A percentile compares a stretch with the other conserved stretches of the same genome.
phyloP scores from a whole-genome alignment of 305 asterid genomes.

The Rubia tinctorum region DNA sequence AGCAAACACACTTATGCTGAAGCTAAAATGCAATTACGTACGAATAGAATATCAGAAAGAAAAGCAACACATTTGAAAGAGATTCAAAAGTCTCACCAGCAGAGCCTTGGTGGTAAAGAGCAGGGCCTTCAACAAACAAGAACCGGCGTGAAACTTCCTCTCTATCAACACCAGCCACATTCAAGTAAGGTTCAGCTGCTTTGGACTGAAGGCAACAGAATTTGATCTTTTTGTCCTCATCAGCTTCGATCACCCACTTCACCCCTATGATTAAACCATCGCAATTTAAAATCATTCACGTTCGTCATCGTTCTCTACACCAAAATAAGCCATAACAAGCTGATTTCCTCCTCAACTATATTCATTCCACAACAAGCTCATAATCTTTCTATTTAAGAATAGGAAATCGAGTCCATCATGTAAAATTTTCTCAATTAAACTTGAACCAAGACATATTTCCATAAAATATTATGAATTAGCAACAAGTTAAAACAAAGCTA shows the following conservation, averaged over 20 bases:
- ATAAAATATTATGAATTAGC: neutral
- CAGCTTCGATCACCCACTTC: constrained; percentile 77
- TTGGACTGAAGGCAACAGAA: constrained; percentile 92
- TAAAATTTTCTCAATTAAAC: neutral
- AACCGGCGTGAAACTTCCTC: constrained; percentile 80
- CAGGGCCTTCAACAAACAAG: constrained; percentile 84
- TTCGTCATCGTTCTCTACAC: neutral
- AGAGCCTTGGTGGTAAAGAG: constrained; percentile 85
- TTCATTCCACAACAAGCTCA: constrained; percentile 2
- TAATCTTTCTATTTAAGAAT: neutral
- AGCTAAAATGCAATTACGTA: neutral
- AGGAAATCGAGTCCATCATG: neutral
- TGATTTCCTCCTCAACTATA: neutral
- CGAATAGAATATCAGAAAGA: neutral
- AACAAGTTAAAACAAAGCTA: too few relatives aligned
- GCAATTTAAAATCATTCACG: neutral
- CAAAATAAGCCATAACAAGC: neutral
- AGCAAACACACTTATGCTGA: neutral
- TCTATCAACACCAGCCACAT: constrained; percentile 49
- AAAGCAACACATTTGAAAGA: neutral
- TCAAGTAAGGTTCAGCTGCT: constrained; percentile 93
- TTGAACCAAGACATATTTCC: neutral
- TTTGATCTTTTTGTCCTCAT: constrained; percentile 73
- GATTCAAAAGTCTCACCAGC: constrained; percentile 44
- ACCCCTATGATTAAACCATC: constrained; percentile 49